phyloP scores from a whole-genome alignment of 1,139 yeast genomes.

The Saccharomyces hybrid region DNA sequence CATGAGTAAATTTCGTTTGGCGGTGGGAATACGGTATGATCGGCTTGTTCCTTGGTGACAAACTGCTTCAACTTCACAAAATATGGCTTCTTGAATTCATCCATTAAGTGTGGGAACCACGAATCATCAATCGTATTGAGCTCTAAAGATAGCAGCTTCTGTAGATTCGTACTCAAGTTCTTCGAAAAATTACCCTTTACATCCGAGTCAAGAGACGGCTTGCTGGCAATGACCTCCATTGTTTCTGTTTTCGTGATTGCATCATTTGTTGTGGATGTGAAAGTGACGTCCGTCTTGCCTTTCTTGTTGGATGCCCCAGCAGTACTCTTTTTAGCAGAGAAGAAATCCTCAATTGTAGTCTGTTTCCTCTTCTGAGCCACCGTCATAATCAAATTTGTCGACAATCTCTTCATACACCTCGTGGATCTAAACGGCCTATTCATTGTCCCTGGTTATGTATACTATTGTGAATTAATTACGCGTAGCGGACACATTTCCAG shows the following conservation, averaged over 20 bases:
- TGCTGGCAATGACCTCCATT: background rate
- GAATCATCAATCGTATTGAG: slow-evolving; percentile 60
- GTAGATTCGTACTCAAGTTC: slow-evolving; percentile 46
- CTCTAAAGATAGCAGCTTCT: slow-evolving; percentile 56
- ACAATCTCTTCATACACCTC: background rate
- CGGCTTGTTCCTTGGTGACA: slow-evolving; percentile 18
- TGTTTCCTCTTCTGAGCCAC: slow-evolving; percentile 12
- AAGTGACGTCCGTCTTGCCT: background rate
- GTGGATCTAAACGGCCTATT: background rate
- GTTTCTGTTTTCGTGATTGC: background rate
- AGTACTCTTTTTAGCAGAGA: slow-evolving; percentile 3
- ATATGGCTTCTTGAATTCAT: slow-evolving; percentile 78
- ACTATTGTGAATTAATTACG: background rate
- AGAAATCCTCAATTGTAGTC: slow-evolving; percentile 17
- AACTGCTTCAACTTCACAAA: slow-evolving; percentile 56
- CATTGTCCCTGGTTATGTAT: background rate
- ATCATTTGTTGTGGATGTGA: background rate
- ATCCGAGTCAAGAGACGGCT: background rate
- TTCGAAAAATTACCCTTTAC: slow-evolving; percentile 42
- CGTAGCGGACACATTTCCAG: background rate
- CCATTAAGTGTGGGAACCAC: slow-evolving; percentile 67
- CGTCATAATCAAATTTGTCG: slow-evolving; percentile 3
- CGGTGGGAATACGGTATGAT: slow-evolving; percentile 62
- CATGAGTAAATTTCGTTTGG: slow-evolving; percentile 76
- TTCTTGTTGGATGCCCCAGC: background rate